Evolutionary conservation across 257 asterid species (phyloP), one percentile per base, ranked within the genome.

Genomic region (Capsicum pubescens): DNA sequence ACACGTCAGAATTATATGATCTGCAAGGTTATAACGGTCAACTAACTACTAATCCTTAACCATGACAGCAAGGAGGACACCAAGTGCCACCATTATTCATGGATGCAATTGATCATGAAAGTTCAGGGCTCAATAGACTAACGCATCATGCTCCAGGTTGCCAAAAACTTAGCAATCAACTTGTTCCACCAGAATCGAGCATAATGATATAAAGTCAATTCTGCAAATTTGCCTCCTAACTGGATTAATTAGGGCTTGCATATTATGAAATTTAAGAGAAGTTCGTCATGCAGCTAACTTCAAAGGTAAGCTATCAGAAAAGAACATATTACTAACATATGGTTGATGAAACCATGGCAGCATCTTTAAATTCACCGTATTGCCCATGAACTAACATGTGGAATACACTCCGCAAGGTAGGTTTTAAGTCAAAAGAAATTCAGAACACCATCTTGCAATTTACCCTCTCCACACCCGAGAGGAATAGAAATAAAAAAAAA

Each of bases 211-310:
- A 42, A 16, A 42, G 15, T 16, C 21, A 36, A 68, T 46, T 19
- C 55, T 39, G 55, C 15, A 69, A 69, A 69, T 69, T 69, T 42
- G 55, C 78, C 42, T 8, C 55, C 78, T 1, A 69, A 42, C 55
- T 69, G 55, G 55, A 69, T 42, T 69, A 48, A 69, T 69, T 52
- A 42, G 42, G 55, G 78, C 32, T 69, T 39, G 78, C 32, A 42
- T 5, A 39, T 42, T 69, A 69, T 69, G 42, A 69, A 16, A 69
- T 14, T 69, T 42, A 42, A 42, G 32, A 69, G 2, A 2, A 69
- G 35, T 69, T 69, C 14, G 4, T 69, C 78, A 42, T 69, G 78
- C 55, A 16, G 78, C 8, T 39, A 44, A 42, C 78, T 69, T 69
- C 55, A 69, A 39, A 39, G 55, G 78, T 69, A 46, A 69, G 32